Evolutionary conservation across 176 grass and related monocot genomes (phyloP), one percentile per base, ranked within the genome.

Genomic region (Coix lacrymajobi): DNA sequence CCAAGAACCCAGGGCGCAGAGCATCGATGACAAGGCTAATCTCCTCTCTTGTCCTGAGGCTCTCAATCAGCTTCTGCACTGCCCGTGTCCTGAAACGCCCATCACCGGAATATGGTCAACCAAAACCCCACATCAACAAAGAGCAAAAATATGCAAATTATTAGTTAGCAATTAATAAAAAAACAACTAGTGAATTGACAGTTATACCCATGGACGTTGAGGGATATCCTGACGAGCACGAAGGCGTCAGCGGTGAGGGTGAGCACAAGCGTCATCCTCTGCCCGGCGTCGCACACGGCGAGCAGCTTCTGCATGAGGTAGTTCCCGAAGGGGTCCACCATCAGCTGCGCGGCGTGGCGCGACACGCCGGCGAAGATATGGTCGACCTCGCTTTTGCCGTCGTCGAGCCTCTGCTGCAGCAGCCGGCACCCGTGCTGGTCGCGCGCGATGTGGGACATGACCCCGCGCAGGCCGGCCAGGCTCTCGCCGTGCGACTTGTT

Each of bases 301-400:
- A 99, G 78, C 24, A 99, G 87, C 87, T 96, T 99, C 88, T 99
- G 96, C 83, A 96, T 92, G 32, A 99, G 90, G 72, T 99, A 99
- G 80, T 99, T 99, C 20, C 93, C 96, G 66, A 92, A 99, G 0
- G 87, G 89, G 62, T 99, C 79, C 46, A 92, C 87, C 79, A 93
- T 93, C 17, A 99, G 96, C 87, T 96, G 83, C 24, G 90, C 71
- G 61, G 86, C 66, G 75, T 96, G 91, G 68, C 76, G 86, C 17
- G 87, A 46, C 54, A 93, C 81, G 25, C 83, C 91, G 30, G 75
- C 43, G 85, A 93, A 96, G 80, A 99, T 88, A 69, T 78, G 38
- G 66, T 99, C 83, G 9, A 93, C 90, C 77, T 77, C 81, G 10
- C 81, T 46, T 78, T 90, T 91, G 68, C 93, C 93, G 43, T 92